phyloP scores from a whole-genome alignment of 1,284 basidiomycete species.

The Malassezia sp. region DNA sequence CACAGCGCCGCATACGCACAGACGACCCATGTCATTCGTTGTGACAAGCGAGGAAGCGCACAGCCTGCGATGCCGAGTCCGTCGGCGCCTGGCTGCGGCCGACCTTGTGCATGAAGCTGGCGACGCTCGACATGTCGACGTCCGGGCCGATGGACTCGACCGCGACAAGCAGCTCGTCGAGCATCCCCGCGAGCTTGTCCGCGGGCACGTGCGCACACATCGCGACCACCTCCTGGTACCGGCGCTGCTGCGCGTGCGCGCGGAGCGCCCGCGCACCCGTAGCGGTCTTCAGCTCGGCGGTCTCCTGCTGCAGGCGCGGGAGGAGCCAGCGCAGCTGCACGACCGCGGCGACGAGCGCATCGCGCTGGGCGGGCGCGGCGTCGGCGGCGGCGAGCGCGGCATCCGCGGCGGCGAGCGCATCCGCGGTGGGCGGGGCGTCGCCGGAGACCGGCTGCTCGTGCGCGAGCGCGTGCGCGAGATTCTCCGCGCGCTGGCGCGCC shows the following conservation, averaged over 20 bases:
- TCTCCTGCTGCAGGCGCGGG: constrained; percentile 5
- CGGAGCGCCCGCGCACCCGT: constrained; percentile 69
- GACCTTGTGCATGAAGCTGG: constrained; percentile 64
- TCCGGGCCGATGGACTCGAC: constrained; percentile 72
- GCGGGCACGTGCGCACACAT: constrained; percentile 75
- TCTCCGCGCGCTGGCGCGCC: constrained; percentile 22
- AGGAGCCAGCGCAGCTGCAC: constrained; percentile 28
- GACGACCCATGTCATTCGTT: too few species aligned
- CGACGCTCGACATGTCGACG: constrained; percentile 72
- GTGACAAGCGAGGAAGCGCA: too few species aligned
- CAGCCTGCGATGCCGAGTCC: too few species aligned
- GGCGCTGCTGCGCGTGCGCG: constrained; percentile 60
- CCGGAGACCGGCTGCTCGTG: not conserved
- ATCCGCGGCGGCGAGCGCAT: constrained; percentile 50
- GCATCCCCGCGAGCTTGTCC: constrained; percentile 77
- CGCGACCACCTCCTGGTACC: constrained; percentile 80
- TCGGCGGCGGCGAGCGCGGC: constrained; percentile 61
- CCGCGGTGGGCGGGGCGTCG: not conserved
- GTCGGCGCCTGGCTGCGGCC: constrained; percentile 5
- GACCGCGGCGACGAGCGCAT: constrained; percentile 17
- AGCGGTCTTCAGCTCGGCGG: constrained; percentile 54
- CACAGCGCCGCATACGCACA: too few species aligned
- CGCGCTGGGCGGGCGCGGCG: constrained; percentile 61
- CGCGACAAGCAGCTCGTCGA: constrained; percentile 73
- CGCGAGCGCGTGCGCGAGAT: constrained; percentile 23